Base-by-base conservation (phyloP, 2,329 filamentous ascomycete genomes). In the Alternaria ventricosa region DNA sequence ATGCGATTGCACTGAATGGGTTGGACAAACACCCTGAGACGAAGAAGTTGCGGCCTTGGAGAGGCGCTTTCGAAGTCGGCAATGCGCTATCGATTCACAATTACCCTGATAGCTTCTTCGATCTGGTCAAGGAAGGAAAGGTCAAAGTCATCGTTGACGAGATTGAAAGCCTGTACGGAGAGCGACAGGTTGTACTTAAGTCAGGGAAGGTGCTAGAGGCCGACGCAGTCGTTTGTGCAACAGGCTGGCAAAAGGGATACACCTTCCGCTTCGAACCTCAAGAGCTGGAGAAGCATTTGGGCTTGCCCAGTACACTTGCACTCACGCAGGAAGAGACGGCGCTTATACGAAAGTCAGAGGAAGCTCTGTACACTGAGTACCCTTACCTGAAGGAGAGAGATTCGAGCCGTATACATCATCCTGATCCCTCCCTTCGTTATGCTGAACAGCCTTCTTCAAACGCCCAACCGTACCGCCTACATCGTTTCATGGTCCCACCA, bases 11-110 rank as follows among this genome's bases (percentile, higher is more conserved):
- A 36, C 70, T 83, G 7, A 85, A 85, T 57, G 77, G 78, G 15
- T 84, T 84, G 69, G 79, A 85, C 55, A 72, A 78, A 4, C 74
- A 84, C 66, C 65, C 77, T 1, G 80, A 83, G 60, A 78, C 79
- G 10, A 70, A 75, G 60, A 84, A 82, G 58, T 62, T 84, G 57
- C 78, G 78, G 41, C 82, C 82, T 1, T 82, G 81, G 80, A 69
- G 78, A 46, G 69, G 69, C 11, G 77, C 81, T 0, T 82, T 84
- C 57, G 90, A 87, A 84, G 84, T 86, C 8, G 87, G 85, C 2
- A 84, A 82, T 11, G 83, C 83, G 0, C 80, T 90, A 30, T 86
- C 86, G 50, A 89, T 90, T 28, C 80, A 88, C 60, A 91, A 90
- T 71, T 90, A 88, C 68, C 82, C 83, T 0, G 83, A 81, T 4